Evolutionary conservation across 2,329 filamentous ascomycete genomes (phyloP).

Genomic region (Lasiodiplodia hormozganensis): DNA sequence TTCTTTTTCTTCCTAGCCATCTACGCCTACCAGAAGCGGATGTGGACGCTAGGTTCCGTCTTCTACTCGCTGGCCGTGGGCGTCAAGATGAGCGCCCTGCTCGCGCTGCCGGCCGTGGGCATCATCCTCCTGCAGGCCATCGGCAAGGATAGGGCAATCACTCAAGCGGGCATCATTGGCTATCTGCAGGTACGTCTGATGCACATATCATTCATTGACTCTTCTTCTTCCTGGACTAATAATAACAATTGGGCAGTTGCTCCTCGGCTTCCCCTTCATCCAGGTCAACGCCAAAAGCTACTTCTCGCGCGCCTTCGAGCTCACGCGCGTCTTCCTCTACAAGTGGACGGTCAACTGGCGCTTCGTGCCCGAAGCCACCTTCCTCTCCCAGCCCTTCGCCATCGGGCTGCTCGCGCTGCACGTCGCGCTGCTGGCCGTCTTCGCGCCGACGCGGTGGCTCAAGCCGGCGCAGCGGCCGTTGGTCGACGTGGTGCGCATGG

Average conservation of each 20-base stretch:
- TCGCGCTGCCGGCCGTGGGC: conserved; percentile 82
- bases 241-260: conserved; percentile 49
- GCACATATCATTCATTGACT: conserved; percentile 39
- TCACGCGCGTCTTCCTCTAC: conserved; percentile 90
- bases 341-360: conserved; percentile 99
- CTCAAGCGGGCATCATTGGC: conserved; percentile 72
- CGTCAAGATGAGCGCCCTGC: conserved; percentile 92
- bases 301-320: conserved; percentile 82
- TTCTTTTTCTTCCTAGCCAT: conserved; percentile 86
- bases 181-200: conserved; percentile 72
- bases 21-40: conserved; percentile 74
- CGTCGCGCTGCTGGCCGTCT: conserved; percentile 68
- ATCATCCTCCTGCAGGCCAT: conserved; percentile 76
- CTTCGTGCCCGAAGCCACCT: conserved; percentile 83
- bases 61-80: conserved; percentile 81
- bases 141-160: conserved; percentile 70
- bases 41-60: conserved; percentile 76
- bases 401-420: conserved; percentile 71
- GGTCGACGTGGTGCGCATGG: conserved; percentile 59
- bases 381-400: conserved; percentile 76
- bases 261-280: conserved; percentile 73
- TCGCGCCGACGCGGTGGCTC: conserved; percentile 74
- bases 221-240: not conserved
- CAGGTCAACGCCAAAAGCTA: conserved; percentile 72
- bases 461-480: conserved; percentile 68